A percentile compares a stretch with the other conserved stretches of the same genome.
These are phyloP conservation scores for Rhodotorula kratochvilovae DNA, from an alignment of 768 basidiomycete genomes.

Conservation along the genomic window DNA sequence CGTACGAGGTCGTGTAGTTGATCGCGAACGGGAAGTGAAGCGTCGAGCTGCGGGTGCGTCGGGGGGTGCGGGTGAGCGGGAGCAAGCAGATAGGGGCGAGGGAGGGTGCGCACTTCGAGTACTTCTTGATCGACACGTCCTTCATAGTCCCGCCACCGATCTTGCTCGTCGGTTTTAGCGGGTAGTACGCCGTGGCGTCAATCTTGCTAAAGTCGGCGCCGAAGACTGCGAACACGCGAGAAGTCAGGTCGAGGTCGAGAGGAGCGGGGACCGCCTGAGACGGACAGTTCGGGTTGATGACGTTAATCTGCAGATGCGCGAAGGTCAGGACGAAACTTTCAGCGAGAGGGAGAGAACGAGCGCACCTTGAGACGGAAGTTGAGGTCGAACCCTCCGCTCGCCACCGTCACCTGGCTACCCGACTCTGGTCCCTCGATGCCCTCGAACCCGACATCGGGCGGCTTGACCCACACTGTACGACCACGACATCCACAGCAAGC, in stretches of 20 bases:
- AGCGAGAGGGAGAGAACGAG: background rate
- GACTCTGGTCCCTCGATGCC: constrained; percentile 38
- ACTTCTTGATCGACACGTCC: constrained; percentile 38
- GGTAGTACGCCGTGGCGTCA: constrained; percentile 41
- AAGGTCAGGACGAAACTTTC: too few relatives aligned
- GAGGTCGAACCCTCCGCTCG: constrained; percentile 33
- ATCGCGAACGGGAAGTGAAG: constrained; percentile 43
- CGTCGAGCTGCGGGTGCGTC: constrained; percentile 25
- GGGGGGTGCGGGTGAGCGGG: background rate
- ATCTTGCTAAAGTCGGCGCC: constrained; percentile 41
- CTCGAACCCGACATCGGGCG: constrained; percentile 43
- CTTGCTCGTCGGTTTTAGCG: constrained; percentile 18
- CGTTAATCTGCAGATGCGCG: constrained; percentile 31
- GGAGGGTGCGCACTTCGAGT: constrained; percentile 29
- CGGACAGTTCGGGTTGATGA: constrained; percentile 44
- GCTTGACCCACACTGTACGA: constrained; percentile 41
- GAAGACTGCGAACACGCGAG: constrained; percentile 37
- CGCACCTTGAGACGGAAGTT: constrained; percentile 39
- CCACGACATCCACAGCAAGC: background rate
- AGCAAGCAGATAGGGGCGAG: too few relatives aligned
- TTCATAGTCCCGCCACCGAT: constrained; percentile 40
- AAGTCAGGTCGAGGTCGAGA: background rate
- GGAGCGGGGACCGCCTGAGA: too few relatives aligned
- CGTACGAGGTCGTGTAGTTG: constrained; percentile 41
- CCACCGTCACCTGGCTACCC: constrained; percentile 33